Percentiles rank a stretch among this genome's conserved stretches.
Conservation (phyloP, 2,329 filamentous ascomycete species). For the Drechslerella dactyloides region DNA sequence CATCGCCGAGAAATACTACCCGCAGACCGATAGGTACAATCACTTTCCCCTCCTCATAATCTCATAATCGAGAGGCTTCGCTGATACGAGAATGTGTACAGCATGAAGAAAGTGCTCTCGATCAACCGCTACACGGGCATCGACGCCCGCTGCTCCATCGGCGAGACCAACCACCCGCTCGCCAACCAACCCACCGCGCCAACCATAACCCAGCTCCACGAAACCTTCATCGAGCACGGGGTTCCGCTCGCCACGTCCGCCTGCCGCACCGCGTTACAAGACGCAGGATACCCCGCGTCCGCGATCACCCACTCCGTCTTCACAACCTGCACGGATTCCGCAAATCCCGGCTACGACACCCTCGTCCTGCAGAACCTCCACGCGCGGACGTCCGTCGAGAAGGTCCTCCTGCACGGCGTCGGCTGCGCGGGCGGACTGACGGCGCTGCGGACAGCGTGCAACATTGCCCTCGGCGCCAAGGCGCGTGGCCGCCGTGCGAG, state of each 20-base stretch:
- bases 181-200: slow-evolving; percentile 65
- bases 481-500: slow-evolving; percentile 67
- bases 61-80: too few relatives aligned
- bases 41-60: too few relatives aligned
- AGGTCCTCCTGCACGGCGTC: slow-evolving; percentile 70
- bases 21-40: slow-evolving; percentile 65
- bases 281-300: slow-evolving; percentile 62
- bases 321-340: slow-evolving; percentile 73
- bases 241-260: slow-evolving; percentile 66
- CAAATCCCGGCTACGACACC: slow-evolving; percentile 73
- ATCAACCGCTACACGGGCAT: slow-evolving; percentile 72
- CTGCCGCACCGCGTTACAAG: slow-evolving; percentile 64
- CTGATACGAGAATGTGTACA: too few relatives aligned
- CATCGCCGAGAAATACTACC: slow-evolving; percentile 66
- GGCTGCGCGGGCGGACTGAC: slow-evolving; percentile 71
- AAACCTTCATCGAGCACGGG: slow-evolving; percentile 65
- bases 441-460: slow-evolving; percentile 68
- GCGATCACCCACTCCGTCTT: slow-evolving; percentile 72
- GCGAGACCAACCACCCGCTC: slow-evolving; percentile 67
- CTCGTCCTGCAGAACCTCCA: slow-evolving; percentile 68
- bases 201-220: slow-evolving; percentile 65
- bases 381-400: slow-evolving; percentile 67
- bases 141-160: slow-evolving; percentile 68
- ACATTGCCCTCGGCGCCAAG: slow-evolving; percentile 69
- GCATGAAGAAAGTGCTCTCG: slow-evolving; percentile 68